Evolutionary conservation across 106 monocot species (phyloP).

Genomic region (Phalaenopsis equestris): DNA sequence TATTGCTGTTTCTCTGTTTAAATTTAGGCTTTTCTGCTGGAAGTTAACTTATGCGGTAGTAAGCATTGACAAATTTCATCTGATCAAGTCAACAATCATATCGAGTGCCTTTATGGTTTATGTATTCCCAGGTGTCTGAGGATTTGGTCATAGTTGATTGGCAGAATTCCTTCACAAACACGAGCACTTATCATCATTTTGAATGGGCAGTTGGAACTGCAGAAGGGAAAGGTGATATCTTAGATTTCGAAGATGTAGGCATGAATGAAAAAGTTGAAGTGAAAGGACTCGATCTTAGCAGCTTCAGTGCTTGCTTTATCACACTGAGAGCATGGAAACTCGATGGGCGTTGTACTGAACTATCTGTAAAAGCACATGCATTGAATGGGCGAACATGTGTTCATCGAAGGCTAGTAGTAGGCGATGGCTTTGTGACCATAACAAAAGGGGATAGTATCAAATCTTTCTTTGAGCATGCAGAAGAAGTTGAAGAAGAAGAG

Average conservation of each 20-base stretch:
- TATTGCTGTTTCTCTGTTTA: neutral
- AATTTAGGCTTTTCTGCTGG: neutral
- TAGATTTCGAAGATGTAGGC: slow-evolving; percentile 86
- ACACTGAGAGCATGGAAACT: slow-evolving; percentile 71
- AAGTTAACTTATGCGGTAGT: neutral
- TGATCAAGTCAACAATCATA: neutral
- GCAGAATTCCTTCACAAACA: slow-evolving; percentile 68
- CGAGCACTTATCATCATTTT: slow-evolving; percentile 80
- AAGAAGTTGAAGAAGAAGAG: slow-evolving; percentile 99
- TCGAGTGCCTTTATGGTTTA: neutral
- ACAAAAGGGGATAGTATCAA: slow-evolving; percentile 78
- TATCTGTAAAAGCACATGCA: slow-evolving; percentile 90
- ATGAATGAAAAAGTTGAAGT: slow-evolving; percentile 56
- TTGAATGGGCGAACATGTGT: slow-evolving; percentile 90
- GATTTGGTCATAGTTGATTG: slow-evolving; percentile 75
- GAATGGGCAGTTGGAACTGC: slow-evolving; percentile 93
- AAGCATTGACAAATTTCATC: neutral
- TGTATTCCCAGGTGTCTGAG: slow-evolving; percentile 67
- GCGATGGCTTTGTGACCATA: slow-evolving; percentile 87
- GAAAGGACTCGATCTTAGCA: slow-evolving; percentile 66
- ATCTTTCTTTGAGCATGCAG: slow-evolving; percentile 95
- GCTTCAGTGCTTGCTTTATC: slow-evolving; percentile 60
- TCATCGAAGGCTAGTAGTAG: slow-evolving; percentile 72
- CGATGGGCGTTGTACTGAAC: slow-evolving; percentile 70
- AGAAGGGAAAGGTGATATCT: slow-evolving; percentile 83